phyloP scores from a whole-genome alignment of 2,329 filamentous ascomycete species.

The Elsinoe perseae region DNA sequence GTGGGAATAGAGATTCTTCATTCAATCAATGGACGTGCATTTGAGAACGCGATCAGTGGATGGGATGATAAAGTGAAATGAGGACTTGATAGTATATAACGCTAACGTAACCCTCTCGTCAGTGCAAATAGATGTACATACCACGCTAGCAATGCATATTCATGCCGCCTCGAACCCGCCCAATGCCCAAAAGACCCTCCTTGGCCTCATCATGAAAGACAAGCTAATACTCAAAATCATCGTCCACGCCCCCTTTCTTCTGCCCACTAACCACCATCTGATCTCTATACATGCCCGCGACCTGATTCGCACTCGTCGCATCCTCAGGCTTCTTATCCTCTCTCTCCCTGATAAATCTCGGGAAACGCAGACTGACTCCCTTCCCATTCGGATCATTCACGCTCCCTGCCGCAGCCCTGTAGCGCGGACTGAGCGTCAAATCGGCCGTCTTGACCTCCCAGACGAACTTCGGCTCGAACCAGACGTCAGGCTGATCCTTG shows the following conservation, averaged over 20 bases:
- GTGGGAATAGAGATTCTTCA: not conserved
- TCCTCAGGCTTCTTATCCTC: conserved; percentile 95
- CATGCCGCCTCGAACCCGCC: too few relatives aligned
- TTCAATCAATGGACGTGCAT: too few relatives aligned
- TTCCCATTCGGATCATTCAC: conserved; percentile 50
- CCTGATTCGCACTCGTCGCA: conserved; percentile 74
- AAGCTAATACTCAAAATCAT: conserved; percentile 88
- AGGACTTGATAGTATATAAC: too few relatives aligned
- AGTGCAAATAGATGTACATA: too few relatives aligned
- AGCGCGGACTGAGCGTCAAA: conserved; percentile 82
- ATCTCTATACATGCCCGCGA: conserved; percentile 94
- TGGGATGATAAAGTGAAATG: not conserved
- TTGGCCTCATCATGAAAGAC: too few relatives aligned
- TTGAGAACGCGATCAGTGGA: not conserved
- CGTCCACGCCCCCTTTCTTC: conserved; percentile 81
- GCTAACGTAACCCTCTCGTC: too few relatives aligned
- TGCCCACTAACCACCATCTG: conserved; percentile 85
- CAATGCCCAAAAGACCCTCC: too few relatives aligned
- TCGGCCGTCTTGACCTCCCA: conserved; percentile 99
- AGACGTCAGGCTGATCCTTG: conserved; percentile 95
- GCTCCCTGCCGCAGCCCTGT: conserved; percentile 67
- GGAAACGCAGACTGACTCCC: conserved; percentile 85
- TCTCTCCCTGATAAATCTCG: conserved; percentile 80
- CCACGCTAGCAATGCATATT: too few relatives aligned
- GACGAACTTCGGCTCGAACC: conserved; percentile 90